Evolutionary conservation across 768 basidiomycete species (phyloP).

Genomic region (Xanthoconium stramineum): DNA sequence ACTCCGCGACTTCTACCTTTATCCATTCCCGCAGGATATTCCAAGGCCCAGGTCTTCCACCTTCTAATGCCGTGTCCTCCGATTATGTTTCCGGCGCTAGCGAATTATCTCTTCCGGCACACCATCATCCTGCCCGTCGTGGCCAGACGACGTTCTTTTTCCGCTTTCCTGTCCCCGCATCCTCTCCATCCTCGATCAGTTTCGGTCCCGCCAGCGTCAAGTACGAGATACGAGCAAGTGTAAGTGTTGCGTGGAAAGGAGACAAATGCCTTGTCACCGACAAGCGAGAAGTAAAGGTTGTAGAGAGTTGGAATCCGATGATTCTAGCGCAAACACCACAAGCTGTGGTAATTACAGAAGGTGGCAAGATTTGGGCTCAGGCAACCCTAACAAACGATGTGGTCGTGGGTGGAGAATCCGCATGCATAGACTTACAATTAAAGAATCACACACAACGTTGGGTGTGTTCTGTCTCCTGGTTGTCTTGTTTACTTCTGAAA

Average conservation of each 20-base stretch:
- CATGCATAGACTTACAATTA: constrained; percentile 71
- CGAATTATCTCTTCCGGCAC: constrained; percentile 56
- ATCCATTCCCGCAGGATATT: constrained; percentile 68
- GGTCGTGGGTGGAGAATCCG: constrained; percentile 64
- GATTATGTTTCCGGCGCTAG: constrained; percentile 48
- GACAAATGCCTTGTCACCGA: constrained; percentile 67
- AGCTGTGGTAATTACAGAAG: constrained; percentile 67
- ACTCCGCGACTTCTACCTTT: constrained; percentile 78
- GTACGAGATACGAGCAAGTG: constrained; percentile 73
- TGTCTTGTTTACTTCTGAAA: neutral
- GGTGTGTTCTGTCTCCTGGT: constrained; percentile 38
- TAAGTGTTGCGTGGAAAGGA: constrained; percentile 72
- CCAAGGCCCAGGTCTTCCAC: constrained; percentile 78
- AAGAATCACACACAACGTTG: constrained; percentile 82
- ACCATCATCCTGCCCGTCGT: constrained; percentile 71
- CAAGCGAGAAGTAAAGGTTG: constrained; percentile 58
- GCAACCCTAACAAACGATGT: constrained; percentile 62
- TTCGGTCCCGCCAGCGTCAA: constrained; percentile 68
- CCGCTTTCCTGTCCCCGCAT: constrained; percentile 64
- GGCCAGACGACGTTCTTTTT: constrained; percentile 80
- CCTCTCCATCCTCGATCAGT: constrained; percentile 66
- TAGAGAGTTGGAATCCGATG: constrained; percentile 47
- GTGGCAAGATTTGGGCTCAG: constrained; percentile 77
- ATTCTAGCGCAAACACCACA: constrained; percentile 43
- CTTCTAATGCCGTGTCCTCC: constrained; percentile 77